Conservation (phyloP, 306 rosid species). For the Ziziphus jujuba region DNA sequence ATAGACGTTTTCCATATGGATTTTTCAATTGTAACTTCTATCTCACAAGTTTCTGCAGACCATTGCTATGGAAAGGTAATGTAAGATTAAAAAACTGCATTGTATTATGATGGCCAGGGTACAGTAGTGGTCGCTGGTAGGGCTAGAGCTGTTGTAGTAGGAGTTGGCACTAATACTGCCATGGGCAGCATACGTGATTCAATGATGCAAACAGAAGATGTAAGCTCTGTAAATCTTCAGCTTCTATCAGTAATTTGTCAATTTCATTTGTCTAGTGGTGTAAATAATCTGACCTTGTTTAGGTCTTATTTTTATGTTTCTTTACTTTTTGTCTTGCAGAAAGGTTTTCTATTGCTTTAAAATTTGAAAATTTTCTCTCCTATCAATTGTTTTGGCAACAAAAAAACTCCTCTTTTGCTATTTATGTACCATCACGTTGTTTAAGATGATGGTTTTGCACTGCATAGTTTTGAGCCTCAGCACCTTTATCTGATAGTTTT, state of each 20-base stretch:
- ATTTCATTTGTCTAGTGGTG: background rate
- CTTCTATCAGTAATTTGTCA: background rate
- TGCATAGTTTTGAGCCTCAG: background rate
- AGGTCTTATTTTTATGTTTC: background rate
- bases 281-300: background rate
- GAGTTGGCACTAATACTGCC: constrained; percentile 92
- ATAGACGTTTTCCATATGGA: background rate
- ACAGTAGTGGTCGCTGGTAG: constrained; percentile 97
- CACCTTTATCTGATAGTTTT: background rate
- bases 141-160: constrained; percentile 91
- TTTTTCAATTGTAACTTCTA: constrained; percentile 2
- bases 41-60: background rate
- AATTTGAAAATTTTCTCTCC: background rate
- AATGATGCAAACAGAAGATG: constrained; percentile 91
- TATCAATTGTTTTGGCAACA: background rate
- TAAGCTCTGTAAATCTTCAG: constrained; percentile 41
- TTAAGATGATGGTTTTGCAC: background rate
- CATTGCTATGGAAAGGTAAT: background rate
- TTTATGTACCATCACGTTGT: constrained; percentile 1
- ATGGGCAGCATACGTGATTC: constrained; percentile 96
- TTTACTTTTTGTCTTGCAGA: too few species aligned
- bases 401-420: background rate
- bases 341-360: too few species aligned
- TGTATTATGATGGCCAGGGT: constrained; percentile 64
- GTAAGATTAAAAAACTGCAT: constrained; percentile 4